A percentile compares a stretch with the other conserved stretches of the same genome.
phyloP scores from a whole-genome alignment of 345 rosid species.

The Geranium brycei region DNA sequence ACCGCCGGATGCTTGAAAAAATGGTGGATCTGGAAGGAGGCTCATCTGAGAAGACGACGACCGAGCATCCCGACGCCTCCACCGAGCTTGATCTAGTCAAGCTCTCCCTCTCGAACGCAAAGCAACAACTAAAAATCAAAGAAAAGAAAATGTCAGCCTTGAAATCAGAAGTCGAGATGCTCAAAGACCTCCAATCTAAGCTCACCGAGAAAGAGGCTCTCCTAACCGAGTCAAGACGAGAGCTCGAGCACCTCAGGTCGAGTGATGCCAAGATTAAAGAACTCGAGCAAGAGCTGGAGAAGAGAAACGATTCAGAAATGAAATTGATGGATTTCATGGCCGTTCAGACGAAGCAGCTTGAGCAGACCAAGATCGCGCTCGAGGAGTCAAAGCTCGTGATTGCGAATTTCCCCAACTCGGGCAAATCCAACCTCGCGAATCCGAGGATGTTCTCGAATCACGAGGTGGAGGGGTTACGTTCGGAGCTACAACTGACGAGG shows the following conservation, averaged over 20 bases:
- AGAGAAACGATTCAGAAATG: conserved; percentile 26
- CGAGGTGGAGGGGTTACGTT: too few relatives aligned
- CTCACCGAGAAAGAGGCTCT: conserved; percentile 23
- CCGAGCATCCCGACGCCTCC: not conserved
- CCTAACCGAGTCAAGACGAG: conserved; percentile 18
- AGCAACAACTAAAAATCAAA: conserved; percentile 28
- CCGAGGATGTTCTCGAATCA: conserved; percentile 3
- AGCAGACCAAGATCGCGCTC: conserved; percentile 30
- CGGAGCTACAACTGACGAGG: conserved; percentile 3
- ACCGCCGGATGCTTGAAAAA: conserved; percentile 1
- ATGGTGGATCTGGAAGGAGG: conserved; percentile 20
- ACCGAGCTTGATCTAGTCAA: conserved; percentile 20
- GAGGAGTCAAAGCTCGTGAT: conserved; percentile 36
- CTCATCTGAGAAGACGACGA: conserved; percentile 11
- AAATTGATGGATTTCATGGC: conserved; percentile 27
- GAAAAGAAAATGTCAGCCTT: conserved; percentile 24
- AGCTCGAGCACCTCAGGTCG: conserved; percentile 11
- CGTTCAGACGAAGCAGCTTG: conserved; percentile 28
- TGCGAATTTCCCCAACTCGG: not conserved
- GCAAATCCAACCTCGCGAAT: conserved; percentile 13
- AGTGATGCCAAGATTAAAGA: conserved; percentile 26
- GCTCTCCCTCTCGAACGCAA: conserved; percentile 21
- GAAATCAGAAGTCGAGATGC: conserved; percentile 22
- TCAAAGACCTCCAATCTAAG: conserved; percentile 20
- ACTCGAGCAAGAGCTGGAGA: conserved; percentile 36